These are phyloP conservation scores for Elsinoe perseae DNA, from an alignment of 2,329 filamentous ascomycete species.

Conservation along the genomic window DNA sequence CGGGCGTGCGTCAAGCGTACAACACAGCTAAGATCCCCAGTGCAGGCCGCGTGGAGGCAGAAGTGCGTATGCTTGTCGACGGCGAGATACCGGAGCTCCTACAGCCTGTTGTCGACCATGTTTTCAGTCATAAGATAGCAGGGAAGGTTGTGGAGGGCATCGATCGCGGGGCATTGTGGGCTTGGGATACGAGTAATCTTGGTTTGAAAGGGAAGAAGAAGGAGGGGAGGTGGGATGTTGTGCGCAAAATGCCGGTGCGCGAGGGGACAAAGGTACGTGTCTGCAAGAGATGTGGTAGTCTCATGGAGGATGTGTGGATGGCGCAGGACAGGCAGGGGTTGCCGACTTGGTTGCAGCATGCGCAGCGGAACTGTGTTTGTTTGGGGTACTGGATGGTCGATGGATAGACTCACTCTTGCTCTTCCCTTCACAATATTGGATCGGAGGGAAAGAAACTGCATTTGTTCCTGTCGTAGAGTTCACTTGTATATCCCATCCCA, in stretches of 20 bases:
- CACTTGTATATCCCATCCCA: too few species aligned
- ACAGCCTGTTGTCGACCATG: slow-evolving; percentile 39
- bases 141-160: slow-evolving; percentile 51
- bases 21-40: slow-evolving; percentile 38
- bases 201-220: slow-evolving; percentile 48
- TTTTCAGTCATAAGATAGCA: slow-evolving; percentile 44
- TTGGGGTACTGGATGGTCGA: slow-evolving; percentile 20
- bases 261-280: slow-evolving; percentile 30
- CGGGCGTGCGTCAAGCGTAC: slow-evolving; percentile 55
- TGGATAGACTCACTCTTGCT: not conserved
- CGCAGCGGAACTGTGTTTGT: slow-evolving; percentile 27
- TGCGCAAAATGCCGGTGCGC: slow-evolving; percentile 44
- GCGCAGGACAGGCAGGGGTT: slow-evolving; percentile 15
- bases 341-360: slow-evolving; percentile 27
- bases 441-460: not conserved
- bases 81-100: slow-evolving; percentile 46
- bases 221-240: slow-evolving; percentile 44
- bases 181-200: slow-evolving; percentile 62
- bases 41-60: slow-evolving; percentile 40
- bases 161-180: slow-evolving; percentile 62
- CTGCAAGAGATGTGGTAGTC: slow-evolving; percentile 40
- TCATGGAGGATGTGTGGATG: slow-evolving; percentile 38
- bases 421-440: not conserved
- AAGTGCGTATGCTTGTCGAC: slow-evolving; percentile 48
- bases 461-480: not conserved